Evolutionary conservation across 495 filamentous ascomycete genomes (phyloP), one percentile per base, ranked within the genome.

Genomic region (Neurospora tetraspora): DNA sequence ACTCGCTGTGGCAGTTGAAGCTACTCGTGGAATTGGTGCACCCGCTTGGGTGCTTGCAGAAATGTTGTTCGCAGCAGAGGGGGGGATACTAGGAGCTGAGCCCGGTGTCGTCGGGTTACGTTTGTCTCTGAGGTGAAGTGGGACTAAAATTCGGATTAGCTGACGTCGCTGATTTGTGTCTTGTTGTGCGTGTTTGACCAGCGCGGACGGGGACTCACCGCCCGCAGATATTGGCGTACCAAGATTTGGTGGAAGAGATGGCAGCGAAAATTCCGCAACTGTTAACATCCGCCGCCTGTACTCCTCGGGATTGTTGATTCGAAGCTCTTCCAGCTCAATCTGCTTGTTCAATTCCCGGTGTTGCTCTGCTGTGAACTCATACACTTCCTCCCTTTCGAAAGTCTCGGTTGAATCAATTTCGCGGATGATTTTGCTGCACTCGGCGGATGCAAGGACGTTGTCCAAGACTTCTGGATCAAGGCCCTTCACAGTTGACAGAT

Each of bases 401-500:
- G 82, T 81, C 42, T 86, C 83, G 36, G 81, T 83, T 61, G 80
- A 80, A 4, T 77, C 77, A 68, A 86, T 77, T 6, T 79, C 73
- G 20, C 78, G 75, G 36, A 86, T 80, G 14, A 78, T 74, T 1
- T 71, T 69, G 7, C 70, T 40, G 36, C 76, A 59, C 6, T 73
- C 69, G 1, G 68, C 39, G 23, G 40, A 65, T 6, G 76, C 71
- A 5, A 97, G 80, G 2, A 97, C 85, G 36, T 82, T 84, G 74
- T 96, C 94, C 3, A 98, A 81, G 9, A 97, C 88, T 0, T 72
- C 45, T 34, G 77, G 45, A 53, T 97, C 94, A 72, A 90, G 90
- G 10, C 89, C 89, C 11, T 80, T 72, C 70, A 86, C 89, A 45
- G 79, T 76, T 0, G 81, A 75, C 8, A 93, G 71, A 70, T 91